A percentile compares a stretch with the other conserved stretches of the same genome.
These are phyloP conservation scores for Cryptococcus sp. DNA, from an alignment of 1,284 basidiomycete species.

Conservation along the genomic window DNA sequence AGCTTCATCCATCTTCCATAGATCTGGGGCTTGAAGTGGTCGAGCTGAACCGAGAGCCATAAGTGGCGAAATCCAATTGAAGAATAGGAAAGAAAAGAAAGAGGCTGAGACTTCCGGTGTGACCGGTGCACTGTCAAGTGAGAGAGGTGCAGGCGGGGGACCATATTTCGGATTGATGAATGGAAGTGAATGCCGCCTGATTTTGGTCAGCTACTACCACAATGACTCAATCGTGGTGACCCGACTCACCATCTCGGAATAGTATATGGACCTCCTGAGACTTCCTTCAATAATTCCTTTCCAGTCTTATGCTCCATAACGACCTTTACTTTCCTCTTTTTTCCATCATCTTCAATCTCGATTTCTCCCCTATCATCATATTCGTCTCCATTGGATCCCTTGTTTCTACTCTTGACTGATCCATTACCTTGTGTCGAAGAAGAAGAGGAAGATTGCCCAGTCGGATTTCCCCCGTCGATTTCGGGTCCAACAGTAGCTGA, in stretches of 20 bases:
- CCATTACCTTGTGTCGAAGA: too few relatives aligned
- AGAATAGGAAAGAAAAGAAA: conserved; percentile 56
- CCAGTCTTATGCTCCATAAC: conserved; percentile 39
- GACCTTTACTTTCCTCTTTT: conserved; percentile 35
- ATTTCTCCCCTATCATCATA: conserved; percentile 19
- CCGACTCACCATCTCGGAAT: conserved; percentile 38
- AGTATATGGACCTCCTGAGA: conserved; percentile 39
- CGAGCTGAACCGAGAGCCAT: conserved; percentile 58
- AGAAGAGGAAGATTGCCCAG: too few relatives aligned
- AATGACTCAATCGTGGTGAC: background rate
- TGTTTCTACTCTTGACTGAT: too few relatives aligned
- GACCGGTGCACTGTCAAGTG: conserved; percentile 55
- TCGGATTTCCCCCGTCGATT: too few relatives aligned
- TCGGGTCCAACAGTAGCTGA: too few relatives aligned
- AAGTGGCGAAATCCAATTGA: conserved; percentile 70
- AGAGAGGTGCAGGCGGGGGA: conserved; percentile 52
- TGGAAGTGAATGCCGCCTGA: conserved; percentile 44
- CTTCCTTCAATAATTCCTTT: conserved; percentile 32
- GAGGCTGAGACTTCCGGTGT: conserved; percentile 56
- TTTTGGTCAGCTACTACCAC: conserved; percentile 1
- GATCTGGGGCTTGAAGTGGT: conserved; percentile 72
- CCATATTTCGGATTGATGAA: conserved; percentile 43
- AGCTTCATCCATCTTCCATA: conserved; percentile 67
- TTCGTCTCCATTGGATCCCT: background rate
- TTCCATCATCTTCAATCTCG: conserved; percentile 25